A percentile compares a stretch with the other conserved stretches of the same genome.
These are phyloP conservation scores for Cephaloascus fragrans DNA, from an alignment of 805 yeast genomes.

Conservation along the genomic window DNA sequence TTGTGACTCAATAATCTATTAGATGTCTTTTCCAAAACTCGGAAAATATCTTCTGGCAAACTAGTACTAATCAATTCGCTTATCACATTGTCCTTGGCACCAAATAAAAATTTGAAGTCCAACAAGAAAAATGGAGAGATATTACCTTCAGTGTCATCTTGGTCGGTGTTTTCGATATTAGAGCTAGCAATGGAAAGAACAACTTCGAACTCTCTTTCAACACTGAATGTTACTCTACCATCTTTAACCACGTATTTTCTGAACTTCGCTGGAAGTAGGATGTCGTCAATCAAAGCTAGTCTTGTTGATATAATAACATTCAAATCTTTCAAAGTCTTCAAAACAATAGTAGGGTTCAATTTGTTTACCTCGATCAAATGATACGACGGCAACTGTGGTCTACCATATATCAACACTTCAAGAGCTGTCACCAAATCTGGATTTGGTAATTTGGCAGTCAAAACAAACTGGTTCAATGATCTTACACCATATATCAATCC, in stretches of 20 bases:
- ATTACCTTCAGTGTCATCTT: constrained; percentile 47
- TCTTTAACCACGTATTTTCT: constrained; percentile 55
- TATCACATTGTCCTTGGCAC: constrained; percentile 23
- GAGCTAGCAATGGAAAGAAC: constrained; percentile 63
- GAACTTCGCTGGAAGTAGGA: constrained; percentile 62
- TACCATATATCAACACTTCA: constrained; percentile 71
- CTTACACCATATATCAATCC: constrained; percentile 55
- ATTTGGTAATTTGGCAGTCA: constrained; percentile 86
- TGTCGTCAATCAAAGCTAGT: constrained; percentile 54
- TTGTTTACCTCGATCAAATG: constrained; percentile 39
- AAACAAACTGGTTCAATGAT: constrained; percentile 56
- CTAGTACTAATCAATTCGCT: constrained; percentile 13
- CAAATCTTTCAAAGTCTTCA: constrained; percentile 55
- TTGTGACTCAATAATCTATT: constrained; percentile 46
- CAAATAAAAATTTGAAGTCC: constrained; percentile 60
- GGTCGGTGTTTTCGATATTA: constrained; percentile 17
- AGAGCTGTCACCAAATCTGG: constrained; percentile 84
- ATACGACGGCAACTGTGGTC: constrained; percentile 65
- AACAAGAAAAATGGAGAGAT: constrained; percentile 69
- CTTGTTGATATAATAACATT: constrained; percentile 67
- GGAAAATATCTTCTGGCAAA: constrained; percentile 19
- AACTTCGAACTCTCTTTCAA: constrained; percentile 53
- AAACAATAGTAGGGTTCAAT: constrained; percentile 44
- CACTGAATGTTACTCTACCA: constrained; percentile 65
- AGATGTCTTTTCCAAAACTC: constrained; percentile 42